Evolutionary conservation across 1,284 basidiomycete species (phyloP).

Genomic region (Austroboletus novae-zelandiae): DNA sequence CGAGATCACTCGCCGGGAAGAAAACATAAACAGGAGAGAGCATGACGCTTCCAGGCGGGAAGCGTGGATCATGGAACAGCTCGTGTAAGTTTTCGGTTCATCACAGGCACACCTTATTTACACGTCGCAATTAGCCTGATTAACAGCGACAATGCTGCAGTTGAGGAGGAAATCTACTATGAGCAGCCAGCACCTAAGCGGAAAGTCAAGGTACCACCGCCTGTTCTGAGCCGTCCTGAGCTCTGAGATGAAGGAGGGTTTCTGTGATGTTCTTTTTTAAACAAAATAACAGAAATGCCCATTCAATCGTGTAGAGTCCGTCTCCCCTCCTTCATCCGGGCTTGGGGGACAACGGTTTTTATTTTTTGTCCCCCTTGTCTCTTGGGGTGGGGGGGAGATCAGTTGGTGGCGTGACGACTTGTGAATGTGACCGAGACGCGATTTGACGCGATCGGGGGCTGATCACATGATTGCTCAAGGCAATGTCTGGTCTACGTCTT

Average conservation of each 20-base stretch:
- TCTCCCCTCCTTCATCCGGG: constrained; percentile 82
- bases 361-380: constrained; percentile 71
- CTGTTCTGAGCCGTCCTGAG: constrained; percentile 78
- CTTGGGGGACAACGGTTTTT: constrained; percentile 78
- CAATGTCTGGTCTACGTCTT: constrained; percentile 10
- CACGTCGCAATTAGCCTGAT: constrained; percentile 53
- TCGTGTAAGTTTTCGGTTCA: constrained; percentile 57
- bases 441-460: constrained; percentile 37
- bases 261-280: constrained; percentile 38
- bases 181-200: constrained; percentile 64
- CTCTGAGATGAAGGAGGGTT: constrained; percentile 86
- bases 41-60: constrained; percentile 81
- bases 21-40: constrained; percentile 76
- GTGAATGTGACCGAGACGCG: constrained; percentile 29
- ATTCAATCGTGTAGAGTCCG: constrained; percentile 60
- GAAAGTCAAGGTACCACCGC: constrained; percentile 84
- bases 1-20: constrained; percentile 79
- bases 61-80: constrained; percentile 85
- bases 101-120: constrained; percentile 11
- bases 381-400: constrained; percentile 46
- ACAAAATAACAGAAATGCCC: constrained; percentile 27
- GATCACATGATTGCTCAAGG: constrained; percentile 43
- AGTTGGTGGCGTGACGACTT: constrained; percentile 32
- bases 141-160: constrained; percentile 61
- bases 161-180: constrained; percentile 79